A percentile compares a stretch with the other conserved stretches of the same genome.
Evolutionary conservation across 2,329 filamentous ascomycete species (phyloP).

Genomic region (Zymoseptoria brevis): DNA sequence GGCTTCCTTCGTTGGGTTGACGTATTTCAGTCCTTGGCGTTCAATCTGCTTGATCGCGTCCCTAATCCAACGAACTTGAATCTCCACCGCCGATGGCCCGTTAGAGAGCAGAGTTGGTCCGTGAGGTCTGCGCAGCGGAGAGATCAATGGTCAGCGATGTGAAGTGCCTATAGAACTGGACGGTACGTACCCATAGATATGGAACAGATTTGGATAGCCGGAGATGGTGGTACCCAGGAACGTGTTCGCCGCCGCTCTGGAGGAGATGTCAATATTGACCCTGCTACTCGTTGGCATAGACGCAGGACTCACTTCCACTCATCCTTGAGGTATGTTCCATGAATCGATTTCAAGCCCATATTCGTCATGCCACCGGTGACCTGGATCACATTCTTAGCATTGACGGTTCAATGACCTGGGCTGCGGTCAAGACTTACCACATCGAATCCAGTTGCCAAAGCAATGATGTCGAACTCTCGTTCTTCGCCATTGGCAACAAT

Average conservation of each 20-base stretch:
- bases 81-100: constrained; percentile 36
- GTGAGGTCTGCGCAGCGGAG: constrained; percentile 37
- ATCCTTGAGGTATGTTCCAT: constrained; percentile 26
- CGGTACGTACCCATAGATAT: constrained; percentile 27
- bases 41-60: constrained; percentile 23
- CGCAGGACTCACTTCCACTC: constrained; percentile 31
- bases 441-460: constrained; percentile 41
- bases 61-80: constrained; percentile 35
- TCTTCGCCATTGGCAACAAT: constrained; percentile 36
- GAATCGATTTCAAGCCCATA: constrained; percentile 36
- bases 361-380: constrained; percentile 41
- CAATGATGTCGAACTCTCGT: constrained; percentile 41
- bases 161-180: not conserved
- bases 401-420: constrained; percentile 1
- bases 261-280: not conserved
- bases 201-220: constrained; percentile 20
- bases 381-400: constrained; percentile 33
- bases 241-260: constrained; percentile 31
- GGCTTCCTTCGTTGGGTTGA: constrained; percentile 24
- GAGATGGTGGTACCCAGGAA: constrained; percentile 38
- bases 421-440: constrained; percentile 26
- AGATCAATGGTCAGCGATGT: constrained; percentile 8
- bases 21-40: constrained; percentile 19
- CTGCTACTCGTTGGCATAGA: not conserved
- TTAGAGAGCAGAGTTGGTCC: constrained; percentile 38